Percentiles rank a stretch among this genome's conserved stretches.
These are phyloP conservation scores for Rhodamnia rubescens DNA, from an alignment of 345 rosid genomes.

Conservation along the genomic window DNA sequence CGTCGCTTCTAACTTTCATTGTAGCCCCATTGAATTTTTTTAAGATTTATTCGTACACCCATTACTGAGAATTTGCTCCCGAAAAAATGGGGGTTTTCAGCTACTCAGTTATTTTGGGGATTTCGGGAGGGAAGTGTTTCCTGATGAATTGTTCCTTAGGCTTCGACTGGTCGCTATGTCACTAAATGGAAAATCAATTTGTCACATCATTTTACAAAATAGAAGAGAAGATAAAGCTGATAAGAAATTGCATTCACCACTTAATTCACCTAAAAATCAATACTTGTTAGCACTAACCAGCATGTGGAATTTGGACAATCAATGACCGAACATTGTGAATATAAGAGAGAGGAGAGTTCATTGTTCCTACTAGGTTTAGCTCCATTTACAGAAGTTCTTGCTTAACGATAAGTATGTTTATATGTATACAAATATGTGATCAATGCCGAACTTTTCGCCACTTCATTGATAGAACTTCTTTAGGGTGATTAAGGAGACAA, in stretches of 20 bases:
- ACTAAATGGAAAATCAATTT: not conserved
- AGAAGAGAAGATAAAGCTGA: not conserved
- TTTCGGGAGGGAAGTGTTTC: not conserved
- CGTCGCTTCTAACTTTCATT: not conserved
- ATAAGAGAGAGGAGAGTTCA: not conserved
- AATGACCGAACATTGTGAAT: not conserved
- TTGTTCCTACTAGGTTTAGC: not conserved
- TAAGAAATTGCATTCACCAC: not conserved
- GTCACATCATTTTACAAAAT: not conserved
- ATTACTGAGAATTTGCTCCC: too few species aligned
- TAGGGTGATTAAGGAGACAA: not conserved
- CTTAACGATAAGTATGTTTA: not conserved
- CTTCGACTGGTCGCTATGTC: not conserved
- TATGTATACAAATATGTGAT: not conserved
- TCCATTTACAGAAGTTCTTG: not conserved
- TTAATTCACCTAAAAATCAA: not conserved
- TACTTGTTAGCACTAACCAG: not conserved
- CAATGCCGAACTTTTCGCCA: not conserved
- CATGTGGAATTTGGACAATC: not conserved
- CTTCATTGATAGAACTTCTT: not conserved
- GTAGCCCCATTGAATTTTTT: not conserved
- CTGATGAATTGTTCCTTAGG: not conserved
- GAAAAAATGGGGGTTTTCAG: too few species aligned
- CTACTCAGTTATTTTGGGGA: too few species aligned
- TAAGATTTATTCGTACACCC: too few species aligned